These are phyloP conservation scores for Pyrus betulifolia DNA, from an alignment of 306 rosid species.

Conservation along the genomic window DNA sequence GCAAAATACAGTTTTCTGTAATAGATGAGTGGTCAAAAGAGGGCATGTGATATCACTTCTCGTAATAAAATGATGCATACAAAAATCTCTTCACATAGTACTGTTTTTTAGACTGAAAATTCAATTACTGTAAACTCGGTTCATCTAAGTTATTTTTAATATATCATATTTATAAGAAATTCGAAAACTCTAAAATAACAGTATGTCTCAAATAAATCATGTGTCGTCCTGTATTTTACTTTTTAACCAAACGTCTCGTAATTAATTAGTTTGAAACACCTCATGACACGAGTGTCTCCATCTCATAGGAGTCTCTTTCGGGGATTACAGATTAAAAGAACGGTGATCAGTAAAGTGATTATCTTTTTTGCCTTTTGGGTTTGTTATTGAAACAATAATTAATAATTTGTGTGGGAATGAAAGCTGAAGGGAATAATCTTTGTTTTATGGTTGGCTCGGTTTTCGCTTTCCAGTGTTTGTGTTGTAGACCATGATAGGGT, in stretches of 20 bases:
- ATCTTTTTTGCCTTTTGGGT: neutral
- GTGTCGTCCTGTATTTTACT: neutral
- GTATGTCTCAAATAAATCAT: neutral
- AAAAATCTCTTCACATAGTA: no score
- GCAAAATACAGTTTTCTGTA: no score
- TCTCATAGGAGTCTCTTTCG: neutral
- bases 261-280: no score
- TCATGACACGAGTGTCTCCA: neutral
- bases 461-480: neutral
- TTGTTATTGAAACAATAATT: neutral
- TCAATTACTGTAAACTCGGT: no score
- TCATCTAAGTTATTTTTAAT: no score
- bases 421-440: neutral
- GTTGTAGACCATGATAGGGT: neutral
- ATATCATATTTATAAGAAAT: no score
- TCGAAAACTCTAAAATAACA: no score
- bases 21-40: no score
- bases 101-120: no score
- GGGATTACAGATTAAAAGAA: neutral
- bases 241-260: no score
- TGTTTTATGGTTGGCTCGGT: neutral
- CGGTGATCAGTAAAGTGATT: conserved; percentile 10
- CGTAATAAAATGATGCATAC: no score
- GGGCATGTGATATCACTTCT: no score
- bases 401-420: neutral